Conservation (phyloP, 176 grass and related monocot genomes). For the Bolboschoenus planiculmis region DNA sequence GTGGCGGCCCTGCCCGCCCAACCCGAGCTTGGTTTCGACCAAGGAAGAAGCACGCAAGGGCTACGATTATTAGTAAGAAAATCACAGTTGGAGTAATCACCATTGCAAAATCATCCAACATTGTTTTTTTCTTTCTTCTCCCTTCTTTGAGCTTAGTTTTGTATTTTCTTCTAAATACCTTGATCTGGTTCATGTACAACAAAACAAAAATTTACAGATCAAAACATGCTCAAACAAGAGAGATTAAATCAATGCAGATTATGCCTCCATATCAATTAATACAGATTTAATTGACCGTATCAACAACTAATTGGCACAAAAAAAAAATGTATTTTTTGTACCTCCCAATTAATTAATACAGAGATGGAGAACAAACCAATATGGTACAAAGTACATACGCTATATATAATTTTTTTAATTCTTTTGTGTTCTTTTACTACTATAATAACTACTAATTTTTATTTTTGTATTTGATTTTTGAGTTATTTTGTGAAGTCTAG, state of each 20-base stretch:
- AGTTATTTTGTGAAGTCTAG: no score
- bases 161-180: neutral
- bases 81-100: conserved; percentile 62
- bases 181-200: neutral
- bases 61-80: conserved; percentile 49
- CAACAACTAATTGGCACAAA: neutral
- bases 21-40: conserved; percentile 36
- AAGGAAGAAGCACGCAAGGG: conserved; percentile 59
- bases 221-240: neutral
- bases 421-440: neutral
- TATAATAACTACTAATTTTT: no score
- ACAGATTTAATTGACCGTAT: neutral
- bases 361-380: neutral
- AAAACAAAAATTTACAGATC: neutral
- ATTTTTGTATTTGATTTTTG: no score
- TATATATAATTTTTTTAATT: no score
- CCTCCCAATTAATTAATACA: neutral
- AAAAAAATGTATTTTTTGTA: neutral
- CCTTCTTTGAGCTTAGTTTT: neutral
- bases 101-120: conserved; percentile 23
- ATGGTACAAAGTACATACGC: neutral
- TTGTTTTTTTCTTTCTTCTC: neutral
- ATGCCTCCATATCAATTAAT: neutral
- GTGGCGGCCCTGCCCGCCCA: neutral
- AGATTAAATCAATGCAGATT: neutral